Evolutionary conservation across 2,329 filamentous ascomycete species (phyloP), one percentile per base, ranked within the genome.

Genomic region (Seiridium unicorne): DNA sequence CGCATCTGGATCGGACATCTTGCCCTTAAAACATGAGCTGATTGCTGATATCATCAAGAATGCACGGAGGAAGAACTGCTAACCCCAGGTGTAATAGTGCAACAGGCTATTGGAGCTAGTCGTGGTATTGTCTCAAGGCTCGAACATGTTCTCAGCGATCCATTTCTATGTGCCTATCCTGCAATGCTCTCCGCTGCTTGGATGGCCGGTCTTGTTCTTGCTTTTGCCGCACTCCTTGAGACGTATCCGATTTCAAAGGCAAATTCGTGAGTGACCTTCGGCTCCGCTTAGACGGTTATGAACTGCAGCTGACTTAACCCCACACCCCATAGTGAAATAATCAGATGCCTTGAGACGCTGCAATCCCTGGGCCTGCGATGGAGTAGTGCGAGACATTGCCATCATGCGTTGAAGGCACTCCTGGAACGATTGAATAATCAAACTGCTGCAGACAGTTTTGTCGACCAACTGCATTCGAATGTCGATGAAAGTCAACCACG

Each of bases 131-230:
- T 60, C 4, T 42, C 47, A 7, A 57, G 54, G 54, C 47, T 60
- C 8, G 54, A 56, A 18, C 40, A 9, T 44, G 44, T 32, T 10
- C 18, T 44, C 4, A 26, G 38, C 10, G 44, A 60, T 32, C 42
- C 36, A 4, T 60, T 62, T 40, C 11, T 58, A 31, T 44, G 35
- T 31, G 32, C 36, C 46, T 62, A 51, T 46, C 60, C 60, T 1
- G 58, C 32, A 5, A 60, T 58, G 34, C 60, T 62, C 13, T 60
- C 60, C 5, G 58, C 47, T 6, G 38, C 47, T 11, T 62, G 60
- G 60, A 62, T 60, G 58, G 34, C 60, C 18, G 60, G 57, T 31
- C 40, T 62, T 7, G 42, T 62, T 11, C 36, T 57, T 3, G 54
- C 58, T 13, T 62, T 62, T 53, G 60, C 60, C 7, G 48, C 57